Conservation (phyloP, 768 basidiomycete species). For the Mycena latifolia region DNA sequence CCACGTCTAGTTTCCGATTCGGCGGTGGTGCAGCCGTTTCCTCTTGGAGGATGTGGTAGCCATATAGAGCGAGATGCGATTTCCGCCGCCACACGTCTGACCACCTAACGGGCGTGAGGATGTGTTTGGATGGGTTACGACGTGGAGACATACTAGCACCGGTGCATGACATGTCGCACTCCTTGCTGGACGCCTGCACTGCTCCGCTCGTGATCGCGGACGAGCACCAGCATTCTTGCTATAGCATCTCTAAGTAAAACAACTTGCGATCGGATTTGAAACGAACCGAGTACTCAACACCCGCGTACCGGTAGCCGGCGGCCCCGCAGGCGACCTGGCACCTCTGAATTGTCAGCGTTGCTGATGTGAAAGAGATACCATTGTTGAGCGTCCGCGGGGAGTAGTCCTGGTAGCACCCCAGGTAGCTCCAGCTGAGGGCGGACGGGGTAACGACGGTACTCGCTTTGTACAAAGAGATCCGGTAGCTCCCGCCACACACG, state of each 20-base stretch:
- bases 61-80: slow-evolving; percentile 41
- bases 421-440: slow-evolving; percentile 30
- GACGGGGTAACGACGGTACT: neutral
- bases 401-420: slow-evolving; percentile 39
- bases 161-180: slow-evolving; percentile 22
- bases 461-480: slow-evolving; percentile 38
- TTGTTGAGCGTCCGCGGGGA: slow-evolving; percentile 38
- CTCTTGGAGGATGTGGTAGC: neutral
- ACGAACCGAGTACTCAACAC: slow-evolving; percentile 45
- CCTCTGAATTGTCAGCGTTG: slow-evolving; percentile 42
- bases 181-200: neutral
- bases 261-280: too few relatives aligned
- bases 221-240: slow-evolving; percentile 15
- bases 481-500: slow-evolving; percentile 46
- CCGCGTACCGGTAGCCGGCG: slow-evolving; percentile 44
- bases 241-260: neutral
- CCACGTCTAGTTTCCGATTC: neutral
- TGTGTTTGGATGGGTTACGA: neutral
- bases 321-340: slow-evolving; percentile 45
- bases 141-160: slow-evolving; percentile 10
- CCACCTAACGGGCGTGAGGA: neutral
- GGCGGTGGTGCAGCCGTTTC: neutral
- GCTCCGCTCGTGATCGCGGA: slow-evolving; percentile 5
- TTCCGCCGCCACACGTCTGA: slow-evolving; percentile 47
- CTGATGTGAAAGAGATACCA: slow-evolving; percentile 32